Conservation (phyloP, 805 yeast species). For the Wickerhamomyces bovis region DNA sequence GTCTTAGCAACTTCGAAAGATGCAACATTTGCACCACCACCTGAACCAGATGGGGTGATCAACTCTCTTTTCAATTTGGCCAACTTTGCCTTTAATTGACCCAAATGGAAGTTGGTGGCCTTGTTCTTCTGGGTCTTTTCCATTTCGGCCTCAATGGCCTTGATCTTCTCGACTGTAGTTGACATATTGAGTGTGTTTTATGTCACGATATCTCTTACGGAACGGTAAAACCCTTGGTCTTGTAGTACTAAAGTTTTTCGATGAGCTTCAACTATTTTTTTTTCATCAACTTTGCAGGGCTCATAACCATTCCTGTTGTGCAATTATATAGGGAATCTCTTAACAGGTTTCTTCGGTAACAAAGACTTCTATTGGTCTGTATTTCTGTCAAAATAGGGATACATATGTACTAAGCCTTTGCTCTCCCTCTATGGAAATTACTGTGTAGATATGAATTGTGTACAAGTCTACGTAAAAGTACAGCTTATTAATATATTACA, state of each 20-base stretch:
- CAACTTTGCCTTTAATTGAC: conserved; percentile 92
- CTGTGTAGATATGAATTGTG: too few species aligned
- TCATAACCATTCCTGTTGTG: background rate
- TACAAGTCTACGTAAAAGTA: too few species aligned
- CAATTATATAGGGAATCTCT: too few species aligned
- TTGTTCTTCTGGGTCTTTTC: conserved; percentile 96
- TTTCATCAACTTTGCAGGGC: background rate
- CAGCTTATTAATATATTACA: too few species aligned
- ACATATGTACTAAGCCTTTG: too few species aligned
- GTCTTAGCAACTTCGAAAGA: conserved; percentile 99
- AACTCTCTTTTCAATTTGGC: conserved; percentile 94
- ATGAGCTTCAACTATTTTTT: background rate
- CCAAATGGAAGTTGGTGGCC: conserved; percentile 95
- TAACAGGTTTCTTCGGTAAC: too few species aligned
- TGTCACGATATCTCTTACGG: background rate
- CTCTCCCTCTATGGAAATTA: too few species aligned
- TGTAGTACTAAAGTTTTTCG: too few species aligned
- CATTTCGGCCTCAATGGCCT: conserved; percentile 65
- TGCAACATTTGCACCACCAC: conserved; percentile 88
- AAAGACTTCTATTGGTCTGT: too few species aligned
- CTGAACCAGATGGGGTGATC: conserved; percentile 60
- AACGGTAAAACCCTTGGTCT: background rate
- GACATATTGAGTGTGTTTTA: conserved; percentile 8
- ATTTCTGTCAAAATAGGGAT: too few species aligned
- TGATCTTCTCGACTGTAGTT: conserved; percentile 25